Percentiles rank a stretch among this genome's conserved stretches.
phyloP scores from a whole-genome alignment of 306 rosid species.

The Acacia acuminata region DNA sequence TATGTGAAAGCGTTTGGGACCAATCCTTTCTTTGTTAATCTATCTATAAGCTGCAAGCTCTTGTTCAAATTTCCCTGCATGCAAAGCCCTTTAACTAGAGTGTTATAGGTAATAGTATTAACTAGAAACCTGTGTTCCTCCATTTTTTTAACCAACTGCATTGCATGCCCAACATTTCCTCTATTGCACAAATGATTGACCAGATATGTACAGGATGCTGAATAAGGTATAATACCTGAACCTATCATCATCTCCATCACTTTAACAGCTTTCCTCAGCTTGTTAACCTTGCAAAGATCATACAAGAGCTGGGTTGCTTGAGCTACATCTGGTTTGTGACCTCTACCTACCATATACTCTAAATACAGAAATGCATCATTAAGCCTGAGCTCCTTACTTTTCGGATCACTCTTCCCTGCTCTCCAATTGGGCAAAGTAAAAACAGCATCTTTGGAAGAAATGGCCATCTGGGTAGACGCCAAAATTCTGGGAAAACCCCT shows the following conservation, averaged over 20 bases:
- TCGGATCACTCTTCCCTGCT: conserved; percentile 52
- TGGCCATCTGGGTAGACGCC: conserved; percentile 58
- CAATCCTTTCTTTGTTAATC: conserved; percentile 66
- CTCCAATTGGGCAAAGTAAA: conserved; percentile 78
- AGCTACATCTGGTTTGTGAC: conserved; percentile 70
- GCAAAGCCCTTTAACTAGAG: conserved; percentile 82
- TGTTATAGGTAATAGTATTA: conserved; percentile 70
- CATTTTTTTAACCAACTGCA: conserved; percentile 91
- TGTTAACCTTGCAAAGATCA: conserved; percentile 78
- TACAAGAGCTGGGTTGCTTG: conserved; percentile 84
- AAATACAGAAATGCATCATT: conserved; percentile 72
- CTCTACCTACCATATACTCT: conserved; percentile 64
- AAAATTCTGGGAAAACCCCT: conserved; percentile 67
- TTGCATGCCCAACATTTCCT: conserved; percentile 86
- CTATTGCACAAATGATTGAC: conserved; percentile 70
- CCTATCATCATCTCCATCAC: conserved; percentile 82
- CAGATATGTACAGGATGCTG: conserved; percentile 69
- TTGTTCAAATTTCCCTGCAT: conserved; percentile 70
- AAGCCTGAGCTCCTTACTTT: conserved; percentile 55
- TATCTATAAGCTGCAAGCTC: conserved; percentile 74
- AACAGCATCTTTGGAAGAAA: conserved; percentile 67
- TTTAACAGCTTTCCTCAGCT: conserved; percentile 62
- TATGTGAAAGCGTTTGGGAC: conserved; percentile 82
- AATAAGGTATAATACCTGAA: conserved; percentile 76
- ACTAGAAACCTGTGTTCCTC: conserved; percentile 68